Evolutionary conservation across 495 filamentous ascomycete genomes (phyloP).

Genomic region (Alectoria sarmentosa): DNA sequence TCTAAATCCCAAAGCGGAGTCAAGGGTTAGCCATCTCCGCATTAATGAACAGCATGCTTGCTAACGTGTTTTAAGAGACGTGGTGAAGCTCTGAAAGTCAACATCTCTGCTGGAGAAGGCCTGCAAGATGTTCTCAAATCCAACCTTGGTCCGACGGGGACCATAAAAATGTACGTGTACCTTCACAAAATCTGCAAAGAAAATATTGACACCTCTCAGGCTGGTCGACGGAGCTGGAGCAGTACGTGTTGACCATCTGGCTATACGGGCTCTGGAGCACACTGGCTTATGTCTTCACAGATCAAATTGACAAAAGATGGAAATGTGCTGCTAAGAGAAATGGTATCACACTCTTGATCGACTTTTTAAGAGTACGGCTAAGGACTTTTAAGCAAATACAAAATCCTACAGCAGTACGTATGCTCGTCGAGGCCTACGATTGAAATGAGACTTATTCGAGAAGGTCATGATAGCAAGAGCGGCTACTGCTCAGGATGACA

Average conservation of each 20-base stretch:
- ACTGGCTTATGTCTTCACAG: slow-evolving; percentile 38
- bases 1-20: slow-evolving; percentile 97
- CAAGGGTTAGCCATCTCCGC: slow-evolving; percentile 57
- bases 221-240: slow-evolving; percentile 90
- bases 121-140: slow-evolving; percentile 94
- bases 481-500: slow-evolving; percentile 96
- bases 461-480: slow-evolving; percentile 96
- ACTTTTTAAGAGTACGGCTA: slow-evolving; percentile 28
- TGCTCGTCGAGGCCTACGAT: slow-evolving; percentile 25
- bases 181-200: slow-evolving; percentile 14
- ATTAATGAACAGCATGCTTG: slow-evolving; percentile 30
- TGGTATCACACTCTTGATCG: slow-evolving; percentile 53
- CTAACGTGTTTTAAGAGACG: slow-evolving; percentile 61
- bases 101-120: slow-evolving; percentile 93
- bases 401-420: slow-evolving; percentile 74
- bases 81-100: slow-evolving; percentile 91
- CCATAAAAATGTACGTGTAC: slow-evolving; percentile 80
- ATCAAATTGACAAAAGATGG: slow-evolving; percentile 99
- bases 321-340: slow-evolving; percentile 89
- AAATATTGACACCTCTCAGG: slow-evolving; percentile 45
- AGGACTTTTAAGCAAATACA: slow-evolving; percentile 57
- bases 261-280: not conserved
- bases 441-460: slow-evolving; percentile 10
- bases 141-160: slow-evolving; percentile 88
- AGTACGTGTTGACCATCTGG: slow-evolving; percentile 45